These are phyloP conservation scores for Xanthoparmelia taractica DNA, from an alignment of 495 filamentous ascomycete genomes.

Conservation along the genomic window DNA sequence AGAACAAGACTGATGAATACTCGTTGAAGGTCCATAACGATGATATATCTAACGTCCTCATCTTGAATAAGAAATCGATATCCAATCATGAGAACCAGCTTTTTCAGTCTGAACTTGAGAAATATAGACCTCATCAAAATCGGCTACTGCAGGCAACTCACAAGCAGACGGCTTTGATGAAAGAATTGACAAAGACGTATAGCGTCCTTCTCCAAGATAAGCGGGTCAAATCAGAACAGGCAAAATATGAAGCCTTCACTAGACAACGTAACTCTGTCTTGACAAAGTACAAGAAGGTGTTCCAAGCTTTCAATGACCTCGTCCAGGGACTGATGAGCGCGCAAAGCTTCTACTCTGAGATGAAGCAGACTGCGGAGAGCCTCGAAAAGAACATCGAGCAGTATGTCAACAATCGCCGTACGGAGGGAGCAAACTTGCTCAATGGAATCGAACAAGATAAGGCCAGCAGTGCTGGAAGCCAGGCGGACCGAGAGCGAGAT, in stretches of 20 bases:
- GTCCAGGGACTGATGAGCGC: constrained; percentile 76
- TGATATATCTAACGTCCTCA: constrained; percentile 93
- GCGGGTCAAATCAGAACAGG: constrained; percentile 86
- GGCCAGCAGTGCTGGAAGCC: constrained; percentile 55
- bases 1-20: constrained; percentile 28
- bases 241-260: constrained; percentile 83
- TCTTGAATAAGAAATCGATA: constrained; percentile 93
- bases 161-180: constrained; percentile 89
- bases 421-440: constrained; percentile 84
- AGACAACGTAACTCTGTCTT: constrained; percentile 74
- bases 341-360: constrained; percentile 88
- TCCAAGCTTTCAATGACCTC: constrained; percentile 89
- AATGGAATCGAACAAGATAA: constrained; percentile 78
- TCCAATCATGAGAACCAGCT: constrained; percentile 80
- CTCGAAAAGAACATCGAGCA: constrained; percentile 94
- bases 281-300: constrained; percentile 81
- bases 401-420: constrained; percentile 88
- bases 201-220: constrained; percentile 87
- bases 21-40: constrained; percentile 73
- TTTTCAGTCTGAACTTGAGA: constrained; percentile 90
- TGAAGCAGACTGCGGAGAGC: constrained; percentile 90
- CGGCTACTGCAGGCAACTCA: constrained; percentile 85
- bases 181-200: constrained; percentile 85
- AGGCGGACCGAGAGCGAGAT: constrained; percentile 80
- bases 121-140: constrained; percentile 89